Conservation (phyloP, 1,284 basidiomycete genomes). For the Cutaneotrichosporon cutaneum region DNA sequence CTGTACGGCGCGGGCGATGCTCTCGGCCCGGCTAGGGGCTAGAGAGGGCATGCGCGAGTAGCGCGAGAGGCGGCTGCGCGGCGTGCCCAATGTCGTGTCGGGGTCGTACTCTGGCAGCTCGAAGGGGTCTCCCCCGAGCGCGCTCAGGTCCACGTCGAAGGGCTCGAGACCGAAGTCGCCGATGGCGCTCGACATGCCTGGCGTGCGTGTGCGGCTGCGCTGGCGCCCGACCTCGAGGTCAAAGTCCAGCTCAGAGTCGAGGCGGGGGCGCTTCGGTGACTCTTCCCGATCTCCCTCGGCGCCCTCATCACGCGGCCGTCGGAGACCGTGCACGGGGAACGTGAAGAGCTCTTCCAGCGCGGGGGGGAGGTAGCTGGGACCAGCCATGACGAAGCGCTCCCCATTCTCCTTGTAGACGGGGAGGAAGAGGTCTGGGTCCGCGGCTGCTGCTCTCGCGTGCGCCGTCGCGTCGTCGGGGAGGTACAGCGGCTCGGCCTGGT, state of each 20-base stretch:
- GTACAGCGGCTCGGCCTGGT: slow-evolving; percentile 69
- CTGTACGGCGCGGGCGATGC: slow-evolving; percentile 6
- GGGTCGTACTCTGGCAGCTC: slow-evolving; percentile 9
- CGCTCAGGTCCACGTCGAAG: neutral
- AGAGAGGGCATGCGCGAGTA: slow-evolving; percentile 4
- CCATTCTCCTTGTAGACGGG: slow-evolving; percentile 70
- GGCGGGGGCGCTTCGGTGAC: slow-evolving; percentile 3
- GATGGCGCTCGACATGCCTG: neutral
- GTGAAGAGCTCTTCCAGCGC: slow-evolving; percentile 79
- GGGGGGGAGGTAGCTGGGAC: slow-evolving; percentile 65
- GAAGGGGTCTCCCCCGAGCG: slow-evolving; percentile 11
- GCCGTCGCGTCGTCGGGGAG: slow-evolving; percentile 79
- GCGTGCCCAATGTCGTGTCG: slow-evolving; percentile 24
- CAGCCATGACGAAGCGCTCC: slow-evolving; percentile 70
- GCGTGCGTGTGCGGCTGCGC: neutral
- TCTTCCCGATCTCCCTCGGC: slow-evolving; percentile 12
- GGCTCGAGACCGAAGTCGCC: neutral
- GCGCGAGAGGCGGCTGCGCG: neutral
- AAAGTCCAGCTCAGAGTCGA: slow-evolving; percentile 16
- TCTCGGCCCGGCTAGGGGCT: slow-evolving; percentile 35
- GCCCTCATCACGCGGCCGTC: slow-evolving; percentile 51
- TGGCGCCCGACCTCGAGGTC: slow-evolving; percentile 23
- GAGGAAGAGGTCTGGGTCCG: slow-evolving; percentile 77
- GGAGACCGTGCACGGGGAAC: slow-evolving; percentile 63
- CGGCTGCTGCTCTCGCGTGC: slow-evolving; percentile 75